phyloP scores from a whole-genome alignment of 83 land plant genomes.

The Larix sibirica region DNA sequence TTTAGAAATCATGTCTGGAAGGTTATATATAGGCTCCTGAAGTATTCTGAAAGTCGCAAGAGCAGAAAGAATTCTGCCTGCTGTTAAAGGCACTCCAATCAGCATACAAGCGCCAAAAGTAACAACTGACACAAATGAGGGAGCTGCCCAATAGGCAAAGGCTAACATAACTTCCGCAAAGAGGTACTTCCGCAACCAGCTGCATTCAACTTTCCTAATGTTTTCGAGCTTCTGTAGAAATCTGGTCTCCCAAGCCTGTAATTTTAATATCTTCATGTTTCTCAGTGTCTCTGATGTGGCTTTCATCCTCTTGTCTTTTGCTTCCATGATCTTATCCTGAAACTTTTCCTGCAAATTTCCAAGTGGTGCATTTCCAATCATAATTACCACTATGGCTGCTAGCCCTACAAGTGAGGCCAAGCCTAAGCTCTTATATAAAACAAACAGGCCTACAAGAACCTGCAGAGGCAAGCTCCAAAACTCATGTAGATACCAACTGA shows the following conservation, averaged over 20 bases:
- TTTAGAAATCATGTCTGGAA: constrained; percentile 63
- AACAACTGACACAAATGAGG: constrained; percentile 68
- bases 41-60: constrained; percentile 80
- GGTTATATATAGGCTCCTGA: constrained; percentile 67
- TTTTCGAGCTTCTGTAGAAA: constrained; percentile 57
- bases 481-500: constrained; percentile 57
- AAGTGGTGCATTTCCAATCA: constrained; percentile 73
- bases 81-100: constrained; percentile 60
- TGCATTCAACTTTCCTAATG: constrained; percentile 65
- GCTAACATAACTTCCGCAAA: constrained; percentile 52
- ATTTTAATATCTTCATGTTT: constrained; percentile 81
- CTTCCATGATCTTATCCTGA: constrained; percentile 79
- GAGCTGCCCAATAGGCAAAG: constrained; percentile 82
- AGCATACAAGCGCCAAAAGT: constrained; percentile 80
- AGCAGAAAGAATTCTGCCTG: constrained; percentile 80
- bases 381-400: constrained; percentile 52
- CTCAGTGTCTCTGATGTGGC: constrained; percentile 77
- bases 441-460: constrained; percentile 56
- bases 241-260: constrained; percentile 86
- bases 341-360: constrained; percentile 58
- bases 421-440: constrained; percentile 68
- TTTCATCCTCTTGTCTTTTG: constrained; percentile 85
- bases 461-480: constrained; percentile 83
- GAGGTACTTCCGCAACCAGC: constrained; percentile 60
- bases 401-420: constrained; percentile 68